Conservation (phyloP, 805 yeast species). For the Lipomyces chichibuensis region DNA sequence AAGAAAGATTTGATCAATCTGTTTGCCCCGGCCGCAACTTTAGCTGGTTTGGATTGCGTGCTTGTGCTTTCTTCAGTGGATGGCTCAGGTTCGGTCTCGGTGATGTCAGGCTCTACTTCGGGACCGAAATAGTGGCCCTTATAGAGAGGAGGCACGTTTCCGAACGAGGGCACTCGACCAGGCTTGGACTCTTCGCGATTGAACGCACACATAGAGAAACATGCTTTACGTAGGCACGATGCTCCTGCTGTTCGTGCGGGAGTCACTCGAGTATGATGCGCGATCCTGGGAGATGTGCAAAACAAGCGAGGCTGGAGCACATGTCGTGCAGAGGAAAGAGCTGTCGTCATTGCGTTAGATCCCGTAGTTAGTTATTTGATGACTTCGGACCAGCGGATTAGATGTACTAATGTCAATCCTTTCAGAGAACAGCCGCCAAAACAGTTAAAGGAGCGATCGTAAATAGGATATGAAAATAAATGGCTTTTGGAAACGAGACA, state of each 20-base stretch:
- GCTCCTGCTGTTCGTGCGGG: not conserved
- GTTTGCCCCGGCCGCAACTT: not conserved
- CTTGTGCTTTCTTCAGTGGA: not conserved
- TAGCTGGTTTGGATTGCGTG: not conserved
- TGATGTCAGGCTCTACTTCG: not conserved
- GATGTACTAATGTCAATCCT: not conserved
- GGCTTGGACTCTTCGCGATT: not conserved
- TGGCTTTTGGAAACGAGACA: no score
- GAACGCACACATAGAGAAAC: not conserved
- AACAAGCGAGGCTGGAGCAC: not conserved
- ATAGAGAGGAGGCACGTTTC: constrained; percentile 31
- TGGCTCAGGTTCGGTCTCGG: not conserved
- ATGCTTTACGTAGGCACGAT: not conserved
- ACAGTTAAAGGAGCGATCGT: not conserved
- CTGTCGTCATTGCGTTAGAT: not conserved
- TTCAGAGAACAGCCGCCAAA: not conserved
- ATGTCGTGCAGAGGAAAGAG: not conserved
- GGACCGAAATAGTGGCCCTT: constrained; percentile 28
- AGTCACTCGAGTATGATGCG: not conserved
- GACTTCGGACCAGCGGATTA: not conserved
- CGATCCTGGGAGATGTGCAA: not conserved
- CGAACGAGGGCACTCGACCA: constrained; percentile 31
- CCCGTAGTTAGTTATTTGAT: not conserved
- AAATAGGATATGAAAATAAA: not conserved
- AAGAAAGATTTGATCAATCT: constrained; percentile 46